These are phyloP conservation scores for sorghum (Sorghum bicolor) DNA, from an alignment of 176 grass and related monocot species.

Conservation along the genomic window DNA sequence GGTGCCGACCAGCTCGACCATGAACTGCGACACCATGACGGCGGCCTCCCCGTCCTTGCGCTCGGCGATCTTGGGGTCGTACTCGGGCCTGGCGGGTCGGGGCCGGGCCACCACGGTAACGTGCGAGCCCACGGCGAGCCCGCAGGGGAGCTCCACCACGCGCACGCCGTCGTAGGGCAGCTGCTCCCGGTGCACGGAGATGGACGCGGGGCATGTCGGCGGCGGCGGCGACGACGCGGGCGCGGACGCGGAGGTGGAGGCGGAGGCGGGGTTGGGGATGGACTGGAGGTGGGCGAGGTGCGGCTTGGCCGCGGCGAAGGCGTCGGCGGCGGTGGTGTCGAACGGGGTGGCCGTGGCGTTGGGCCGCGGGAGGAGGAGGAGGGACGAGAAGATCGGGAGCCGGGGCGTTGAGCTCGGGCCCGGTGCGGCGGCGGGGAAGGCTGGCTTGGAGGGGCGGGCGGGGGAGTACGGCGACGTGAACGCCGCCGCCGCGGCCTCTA, in stretches of 20 bases:
- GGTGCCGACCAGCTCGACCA: slow-evolving; percentile 81
- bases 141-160: slow-evolving; percentile 72
- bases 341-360: slow-evolving; percentile 42
- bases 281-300: slow-evolving; percentile 35
- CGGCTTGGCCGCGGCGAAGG: slow-evolving; percentile 37
- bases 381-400: slow-evolving; percentile 47
- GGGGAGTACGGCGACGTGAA: slow-evolving; percentile 10
- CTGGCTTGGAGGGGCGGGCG: slow-evolving; percentile 8
- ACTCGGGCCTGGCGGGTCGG: slow-evolving; percentile 38
- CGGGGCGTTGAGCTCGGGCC: background rate
- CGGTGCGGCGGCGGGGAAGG: slow-evolving; percentile 29
- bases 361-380: slow-evolving; percentile 37
- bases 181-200: slow-evolving; percentile 43
- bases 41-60: slow-evolving; percentile 53
- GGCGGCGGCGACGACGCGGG: background rate
- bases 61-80: slow-evolving; percentile 65
- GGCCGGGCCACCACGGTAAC: slow-evolving; percentile 83
- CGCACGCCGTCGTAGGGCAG: slow-evolving; percentile 37
- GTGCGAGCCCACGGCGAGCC: slow-evolving; percentile 84
- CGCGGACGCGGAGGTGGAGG: background rate
- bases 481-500: slow-evolving; percentile 12
- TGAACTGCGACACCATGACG: slow-evolving; percentile 94
- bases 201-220: slow-evolving; percentile 47
- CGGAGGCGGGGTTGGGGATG: background rate
- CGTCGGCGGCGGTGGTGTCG: slow-evolving; percentile 18